A percentile compares a stretch with the other conserved stretches of the same genome.
Conservation (phyloP, 1,284 basidiomycete genomes). For the Rhizoctonia solani region DNA sequence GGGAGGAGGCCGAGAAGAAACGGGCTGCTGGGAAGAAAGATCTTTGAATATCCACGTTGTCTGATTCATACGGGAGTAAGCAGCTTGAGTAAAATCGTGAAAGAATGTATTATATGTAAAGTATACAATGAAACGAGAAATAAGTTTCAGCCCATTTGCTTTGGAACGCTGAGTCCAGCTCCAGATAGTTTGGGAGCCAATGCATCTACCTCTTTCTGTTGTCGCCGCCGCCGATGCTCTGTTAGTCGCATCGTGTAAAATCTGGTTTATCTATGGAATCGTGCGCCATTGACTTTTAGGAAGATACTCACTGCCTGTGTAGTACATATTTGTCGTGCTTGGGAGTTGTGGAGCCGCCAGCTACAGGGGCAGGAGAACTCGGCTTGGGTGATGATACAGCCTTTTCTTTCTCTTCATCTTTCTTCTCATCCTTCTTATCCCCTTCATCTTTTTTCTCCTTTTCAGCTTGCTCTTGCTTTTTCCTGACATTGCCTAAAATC, state of each 20-base stretch:
- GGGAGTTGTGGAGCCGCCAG: constrained; percentile 30
- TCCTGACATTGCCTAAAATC: constrained; percentile 15
- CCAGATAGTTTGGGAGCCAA: constrained; percentile 34
- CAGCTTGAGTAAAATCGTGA: not conserved
- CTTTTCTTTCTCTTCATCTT: constrained; percentile 47
- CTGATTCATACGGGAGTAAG: no score
- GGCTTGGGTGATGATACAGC: constrained; percentile 30
- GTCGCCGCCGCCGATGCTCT: constrained; percentile 34
- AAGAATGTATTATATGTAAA: constrained; percentile 7
- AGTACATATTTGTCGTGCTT: constrained; percentile 36
- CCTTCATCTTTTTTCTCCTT: constrained; percentile 53
- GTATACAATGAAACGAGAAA: no score
- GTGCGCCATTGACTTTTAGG: not conserved
- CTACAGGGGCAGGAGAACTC: constrained; percentile 8
- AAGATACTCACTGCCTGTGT: constrained; percentile 29
- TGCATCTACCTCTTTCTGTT: constrained; percentile 33
- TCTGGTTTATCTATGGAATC: not conserved
- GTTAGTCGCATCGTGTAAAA: constrained; percentile 35
- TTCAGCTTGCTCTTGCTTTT: constrained; percentile 41
- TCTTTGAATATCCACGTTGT: constrained; percentile 1
- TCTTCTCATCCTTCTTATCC: constrained; percentile 51
- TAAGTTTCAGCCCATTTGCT: constrained; percentile 24
- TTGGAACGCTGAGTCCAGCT: constrained; percentile 28
- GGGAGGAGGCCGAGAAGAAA: constrained; percentile 50
- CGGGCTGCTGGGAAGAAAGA: constrained; percentile 34